Percentiles rank a stretch among this genome's conserved stretches.
Evolutionary conservation across 2,329 filamentous ascomycete genomes (phyloP).

Genomic region (Fusarium oligoseptatum): DNA sequence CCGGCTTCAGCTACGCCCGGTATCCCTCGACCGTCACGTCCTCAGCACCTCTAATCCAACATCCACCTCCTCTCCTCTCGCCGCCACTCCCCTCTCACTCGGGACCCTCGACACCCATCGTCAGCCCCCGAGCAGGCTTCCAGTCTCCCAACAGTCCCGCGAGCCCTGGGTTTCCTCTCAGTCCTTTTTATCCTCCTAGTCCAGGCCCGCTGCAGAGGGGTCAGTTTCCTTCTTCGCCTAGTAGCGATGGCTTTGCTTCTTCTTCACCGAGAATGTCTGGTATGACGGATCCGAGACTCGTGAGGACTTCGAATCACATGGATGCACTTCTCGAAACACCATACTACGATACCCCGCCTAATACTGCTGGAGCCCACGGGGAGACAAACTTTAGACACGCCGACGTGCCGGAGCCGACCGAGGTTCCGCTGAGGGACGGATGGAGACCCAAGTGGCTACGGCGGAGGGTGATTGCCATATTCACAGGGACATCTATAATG

Average conservation of each 20-base stretch:
- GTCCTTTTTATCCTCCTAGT: conserved; percentile 35
- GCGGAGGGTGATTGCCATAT: conserved; percentile 35
- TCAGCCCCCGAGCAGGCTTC: conserved; percentile 26
- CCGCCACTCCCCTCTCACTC: conserved; percentile 39
- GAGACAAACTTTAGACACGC: conserved; percentile 18
- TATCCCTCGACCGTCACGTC: conserved; percentile 41
- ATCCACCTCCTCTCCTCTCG: conserved; percentile 39
- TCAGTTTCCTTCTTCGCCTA: conserved; percentile 33
- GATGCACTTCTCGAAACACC: conserved; percentile 42
- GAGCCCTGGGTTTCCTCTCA: conserved; percentile 38
- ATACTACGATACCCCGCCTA: conserved; percentile 43
- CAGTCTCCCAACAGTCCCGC: conserved; percentile 28
- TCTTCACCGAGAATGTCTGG: conserved; percentile 14
- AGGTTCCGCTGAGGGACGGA: conserved; percentile 39
- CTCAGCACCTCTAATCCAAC: conserved; percentile 26
- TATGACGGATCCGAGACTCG: conserved; percentile 23
- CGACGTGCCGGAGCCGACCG: conserved; percentile 34
- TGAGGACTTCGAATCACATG: conserved; percentile 27
- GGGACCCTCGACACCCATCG: conserved; percentile 34
- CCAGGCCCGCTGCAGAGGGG: conserved; percentile 28
- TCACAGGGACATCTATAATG: conserved; percentile 34
- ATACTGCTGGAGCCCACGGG: conserved; percentile 25
- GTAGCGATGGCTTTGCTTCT: conserved; percentile 38
- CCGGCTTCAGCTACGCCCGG: conserved; percentile 35
- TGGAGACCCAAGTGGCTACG: conserved; percentile 47